Percentiles rank a stretch among this genome's conserved stretches.
phyloP scores from a whole-genome alignment of 306 rosid species.

The Prunus mume region DNA sequence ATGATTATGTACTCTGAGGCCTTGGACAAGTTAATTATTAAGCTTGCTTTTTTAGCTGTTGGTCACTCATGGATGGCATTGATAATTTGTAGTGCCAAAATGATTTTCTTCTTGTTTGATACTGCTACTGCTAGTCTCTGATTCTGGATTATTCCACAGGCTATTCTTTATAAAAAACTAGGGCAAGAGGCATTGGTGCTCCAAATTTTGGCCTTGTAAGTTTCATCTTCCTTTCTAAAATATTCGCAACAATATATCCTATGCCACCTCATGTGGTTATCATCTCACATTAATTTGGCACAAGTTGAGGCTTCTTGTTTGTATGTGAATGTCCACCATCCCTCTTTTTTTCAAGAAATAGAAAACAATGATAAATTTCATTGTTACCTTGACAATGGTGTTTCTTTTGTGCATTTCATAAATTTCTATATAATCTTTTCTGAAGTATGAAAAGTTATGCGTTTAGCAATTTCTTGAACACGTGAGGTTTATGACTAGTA shows the following conservation, averaged over 20 bases:
- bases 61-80: slow-evolving; percentile 2
- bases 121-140: slow-evolving; percentile 15
- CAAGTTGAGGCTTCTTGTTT: background rate
- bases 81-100: background rate
- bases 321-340: background rate
- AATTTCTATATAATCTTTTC: background rate
- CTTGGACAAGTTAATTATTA: background rate
- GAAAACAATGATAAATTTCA: background rate
- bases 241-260: background rate
- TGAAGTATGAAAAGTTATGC: background rate
- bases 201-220: slow-evolving; percentile 96
- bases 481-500: slow-evolving; percentile 1
- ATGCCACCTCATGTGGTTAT: background rate
- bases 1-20: slow-evolving; percentile 14
- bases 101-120: slow-evolving; percentile 3
- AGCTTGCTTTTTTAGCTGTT: background rate
- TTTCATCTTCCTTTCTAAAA: slow-evolving; percentile 23
- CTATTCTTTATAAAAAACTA: slow-evolving; percentile 88
- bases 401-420: background rate
- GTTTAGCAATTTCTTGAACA: background rate
- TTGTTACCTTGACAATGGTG: background rate
- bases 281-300: background rate
- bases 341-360: background rate
- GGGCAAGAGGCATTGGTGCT: slow-evolving; percentile 97
- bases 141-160: slow-evolving; percentile 50